These are phyloP conservation scores for Solioccasus polychromus DNA, from an alignment of 768 basidiomycete genomes.

Conservation along the genomic window DNA sequence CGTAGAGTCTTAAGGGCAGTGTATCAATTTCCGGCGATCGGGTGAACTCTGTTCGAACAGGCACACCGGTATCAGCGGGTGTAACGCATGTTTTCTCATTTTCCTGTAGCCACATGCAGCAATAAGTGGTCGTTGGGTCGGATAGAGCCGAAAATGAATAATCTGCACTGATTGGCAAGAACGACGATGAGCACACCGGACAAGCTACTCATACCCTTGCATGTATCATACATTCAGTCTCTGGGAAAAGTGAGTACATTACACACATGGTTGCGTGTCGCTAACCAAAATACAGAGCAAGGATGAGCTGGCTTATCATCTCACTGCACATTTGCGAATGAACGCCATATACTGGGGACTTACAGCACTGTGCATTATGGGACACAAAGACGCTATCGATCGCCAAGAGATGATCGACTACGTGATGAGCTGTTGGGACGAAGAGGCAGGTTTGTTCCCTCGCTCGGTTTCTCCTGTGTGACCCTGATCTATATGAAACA, in stretches of 20 bases:
- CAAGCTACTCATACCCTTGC: conserved; percentile 49
- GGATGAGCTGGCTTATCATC: conserved; percentile 83
- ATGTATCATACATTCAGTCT: conserved; percentile 73
- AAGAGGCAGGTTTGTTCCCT: conserved; percentile 63
- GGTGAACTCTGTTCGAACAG: no score
- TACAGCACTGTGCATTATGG: conserved; percentile 82
- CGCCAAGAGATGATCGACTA: conserved; percentile 83
- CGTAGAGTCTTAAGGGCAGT: no score
- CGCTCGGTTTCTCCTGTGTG: neutral
- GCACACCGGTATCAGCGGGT: no score
- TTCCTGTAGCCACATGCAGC: no score
- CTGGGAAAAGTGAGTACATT: conserved; percentile 56
- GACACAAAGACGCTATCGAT: conserved; percentile 71
- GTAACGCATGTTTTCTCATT: no score
- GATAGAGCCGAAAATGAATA: no score
- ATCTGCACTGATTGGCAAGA: no score
- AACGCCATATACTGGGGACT: conserved; percentile 98
- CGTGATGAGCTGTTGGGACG: conserved; percentile 95
- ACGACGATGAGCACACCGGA: conserved; percentile 14
- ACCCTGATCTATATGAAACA: conserved; percentile 8
- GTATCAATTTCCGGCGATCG: no score
- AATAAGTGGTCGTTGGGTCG: no score
- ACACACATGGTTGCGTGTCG: no score
- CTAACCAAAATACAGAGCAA: conserved; percentile 51
- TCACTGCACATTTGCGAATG: conserved; percentile 89